Evolutionary conservation across 78 protist genomes (phyloP).

Genomic region (Anaeramoeba flamelloides): DNA sequence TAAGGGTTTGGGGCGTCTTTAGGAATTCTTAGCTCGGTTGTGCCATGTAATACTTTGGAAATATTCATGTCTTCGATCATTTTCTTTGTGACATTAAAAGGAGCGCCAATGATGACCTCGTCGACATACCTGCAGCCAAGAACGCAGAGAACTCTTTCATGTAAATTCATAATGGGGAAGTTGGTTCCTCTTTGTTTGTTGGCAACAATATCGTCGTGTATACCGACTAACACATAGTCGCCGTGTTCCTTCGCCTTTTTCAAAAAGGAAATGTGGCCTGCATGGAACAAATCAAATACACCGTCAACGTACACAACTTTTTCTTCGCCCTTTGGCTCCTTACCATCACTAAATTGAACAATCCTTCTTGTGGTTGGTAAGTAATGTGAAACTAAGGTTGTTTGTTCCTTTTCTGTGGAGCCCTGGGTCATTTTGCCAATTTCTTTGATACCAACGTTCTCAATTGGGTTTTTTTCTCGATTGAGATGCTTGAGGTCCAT

Average conservation of each 20-base stretch:
- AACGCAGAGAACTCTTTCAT: constrained; percentile 72
- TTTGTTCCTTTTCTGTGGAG: background rate
- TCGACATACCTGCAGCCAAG: constrained; percentile 60
- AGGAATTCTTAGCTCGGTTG: no score
- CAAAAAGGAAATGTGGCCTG: constrained; percentile 26
- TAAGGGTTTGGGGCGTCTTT: no score
- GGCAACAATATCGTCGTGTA: constrained; percentile 32
- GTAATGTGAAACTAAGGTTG: constrained; percentile 1
- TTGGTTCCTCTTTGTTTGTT: constrained; percentile 46
- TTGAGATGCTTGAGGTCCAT: background rate
- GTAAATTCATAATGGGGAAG: constrained; percentile 74
- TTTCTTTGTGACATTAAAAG: constrained; percentile 42
- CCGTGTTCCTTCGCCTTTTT: constrained; percentile 54
- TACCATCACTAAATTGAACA: constrained; percentile 18
- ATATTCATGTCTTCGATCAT: constrained; percentile 40
- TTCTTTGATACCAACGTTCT: no score
- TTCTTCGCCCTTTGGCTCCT: constrained; percentile 34
- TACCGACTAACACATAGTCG: constrained; percentile 72
- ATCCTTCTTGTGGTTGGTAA: constrained; percentile 35
- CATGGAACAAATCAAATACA: constrained; percentile 73
- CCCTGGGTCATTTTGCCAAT: no score
- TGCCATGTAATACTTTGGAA: constrained; percentile 51
- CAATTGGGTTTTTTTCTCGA: no score
- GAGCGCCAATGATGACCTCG: constrained; percentile 78
- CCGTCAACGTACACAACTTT: constrained; percentile 80